Percentiles rank a stretch among this genome's conserved stretches.
phyloP scores from a whole-genome alignment of 1,139 yeast species.

The Diutina neorugosa region DNA sequence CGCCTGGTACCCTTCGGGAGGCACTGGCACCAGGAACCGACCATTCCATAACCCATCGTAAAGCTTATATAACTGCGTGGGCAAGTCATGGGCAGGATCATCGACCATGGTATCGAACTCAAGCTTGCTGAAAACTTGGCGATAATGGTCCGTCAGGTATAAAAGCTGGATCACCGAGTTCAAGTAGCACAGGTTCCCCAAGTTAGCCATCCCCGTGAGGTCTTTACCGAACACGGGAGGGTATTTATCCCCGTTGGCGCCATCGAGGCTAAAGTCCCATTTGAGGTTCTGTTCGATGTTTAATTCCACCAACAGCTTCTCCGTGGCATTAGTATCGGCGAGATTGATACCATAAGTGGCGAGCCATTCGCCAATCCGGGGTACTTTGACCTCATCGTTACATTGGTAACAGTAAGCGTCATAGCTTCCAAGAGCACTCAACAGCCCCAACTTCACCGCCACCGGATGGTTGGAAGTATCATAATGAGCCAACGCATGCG shows the following conservation, averaged over 20 bases:
- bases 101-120: constrained; percentile 16
- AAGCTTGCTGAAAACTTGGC: constrained; percentile 18
- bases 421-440: constrained; percentile 46
- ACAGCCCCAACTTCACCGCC: constrained; percentile 84
- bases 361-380: constrained; percentile 39
- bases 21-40: constrained; percentile 40
- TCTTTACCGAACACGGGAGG: constrained; percentile 57
- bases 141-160: constrained; percentile 26
- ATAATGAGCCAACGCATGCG: constrained; percentile 76
- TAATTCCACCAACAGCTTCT: constrained; percentile 75
- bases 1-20: constrained; percentile 46
- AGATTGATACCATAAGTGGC: constrained; percentile 61
- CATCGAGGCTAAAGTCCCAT: constrained; percentile 84
- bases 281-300: constrained; percentile 86
- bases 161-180: constrained; percentile 73
- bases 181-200: constrained; percentile 89
- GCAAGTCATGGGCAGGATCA: constrained; percentile 54
- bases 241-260: constrained; percentile 55
- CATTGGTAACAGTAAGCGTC: constrained; percentile 86
- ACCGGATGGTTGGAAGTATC: constrained; percentile 50
- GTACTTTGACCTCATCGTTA: constrained; percentile 80
- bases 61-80: constrained; percentile 62
- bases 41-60: constrained; percentile 75
- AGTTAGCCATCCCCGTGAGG: constrained; percentile 70
- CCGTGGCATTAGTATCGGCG: constrained; percentile 47